Percentiles rank a stretch among this genome's conserved stretches.
phyloP scores from a whole-genome alignment of 176 grass and related monocot genomes.

The Aegilops longissima region DNA sequence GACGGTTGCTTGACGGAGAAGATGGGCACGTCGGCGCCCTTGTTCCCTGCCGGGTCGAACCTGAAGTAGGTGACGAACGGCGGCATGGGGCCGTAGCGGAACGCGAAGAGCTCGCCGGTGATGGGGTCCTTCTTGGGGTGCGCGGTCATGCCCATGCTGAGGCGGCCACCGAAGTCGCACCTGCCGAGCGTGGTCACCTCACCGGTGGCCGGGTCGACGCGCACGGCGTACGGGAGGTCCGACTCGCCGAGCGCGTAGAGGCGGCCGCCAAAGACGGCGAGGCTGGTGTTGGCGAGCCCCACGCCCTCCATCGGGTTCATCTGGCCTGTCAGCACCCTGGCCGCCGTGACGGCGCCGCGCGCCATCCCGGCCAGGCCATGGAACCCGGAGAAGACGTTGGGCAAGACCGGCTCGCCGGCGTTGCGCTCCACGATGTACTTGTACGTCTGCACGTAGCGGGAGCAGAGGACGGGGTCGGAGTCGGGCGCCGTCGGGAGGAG shows the following conservation, averaged over 20 bases:
- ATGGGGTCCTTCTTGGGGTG: slow-evolving; percentile 80
- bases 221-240: slow-evolving; percentile 78
- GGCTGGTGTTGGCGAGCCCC: slow-evolving; percentile 90
- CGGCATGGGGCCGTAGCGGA: slow-evolving; percentile 73
- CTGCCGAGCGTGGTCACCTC: slow-evolving; percentile 66
- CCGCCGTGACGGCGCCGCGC: slow-evolving; percentile 64
- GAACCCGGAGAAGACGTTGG: slow-evolving; percentile 79
- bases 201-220: slow-evolving; percentile 47
- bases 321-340: slow-evolving; percentile 80
- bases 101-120: slow-evolving; percentile 79
- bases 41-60: slow-evolving; percentile 78
- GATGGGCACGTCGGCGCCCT: slow-evolving; percentile 72
- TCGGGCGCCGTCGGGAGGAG: slow-evolving; percentile 47
- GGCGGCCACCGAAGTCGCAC: slow-evolving; percentile 61
- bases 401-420: slow-evolving; percentile 64
- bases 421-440: slow-evolving; percentile 80
- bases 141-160: slow-evolving; percentile 87
- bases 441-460: slow-evolving; percentile 93
- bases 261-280: slow-evolving; percentile 64
- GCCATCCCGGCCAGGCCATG: slow-evolving; percentile 70
- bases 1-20: slow-evolving; percentile 73
- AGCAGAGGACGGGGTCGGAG: slow-evolving; percentile 60
- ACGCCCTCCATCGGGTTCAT: slow-evolving; percentile 65
- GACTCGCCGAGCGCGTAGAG: slow-evolving; percentile 91
- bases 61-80: slow-evolving; percentile 88